Evolutionary conservation across 192 early-diverging fungal genomes (phyloP).

Genomic region (Podila epigama): DNA sequence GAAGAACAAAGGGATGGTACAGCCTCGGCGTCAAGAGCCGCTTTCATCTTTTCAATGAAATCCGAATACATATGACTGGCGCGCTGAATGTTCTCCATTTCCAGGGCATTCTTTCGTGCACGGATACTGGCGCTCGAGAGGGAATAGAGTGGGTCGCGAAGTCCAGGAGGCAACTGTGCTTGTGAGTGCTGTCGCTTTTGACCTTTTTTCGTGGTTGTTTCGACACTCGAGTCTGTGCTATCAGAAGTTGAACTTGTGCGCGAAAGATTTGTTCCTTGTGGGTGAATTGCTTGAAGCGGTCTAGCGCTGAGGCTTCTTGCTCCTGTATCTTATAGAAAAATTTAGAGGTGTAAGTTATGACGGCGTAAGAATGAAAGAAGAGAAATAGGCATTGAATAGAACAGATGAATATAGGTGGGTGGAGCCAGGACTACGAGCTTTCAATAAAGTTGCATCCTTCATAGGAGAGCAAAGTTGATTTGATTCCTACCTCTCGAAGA

Average conservation of each 20-base stretch:
- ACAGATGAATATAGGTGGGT: too few species aligned
- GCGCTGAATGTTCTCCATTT: conserved; percentile 42
- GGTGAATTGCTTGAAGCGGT: not conserved
- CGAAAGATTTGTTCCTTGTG: not conserved
- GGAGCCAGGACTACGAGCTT: too few species aligned
- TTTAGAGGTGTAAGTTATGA: too few species aligned
- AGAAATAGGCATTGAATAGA: too few species aligned
- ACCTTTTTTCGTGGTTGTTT: conserved; percentile 16
- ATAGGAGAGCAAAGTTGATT: not conserved
- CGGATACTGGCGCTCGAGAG: conserved; percentile 47
- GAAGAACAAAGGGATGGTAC: too few species aligned
- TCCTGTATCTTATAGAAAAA: not conserved
- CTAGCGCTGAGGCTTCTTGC: not conserved
- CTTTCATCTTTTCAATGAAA: conserved; percentile 38
- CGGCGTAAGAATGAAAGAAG: not conserved
- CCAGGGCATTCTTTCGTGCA: conserved; percentile 41
- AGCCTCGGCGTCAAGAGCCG: not conserved
- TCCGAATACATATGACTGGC: conserved; percentile 35
- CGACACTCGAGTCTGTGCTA: not conserved
- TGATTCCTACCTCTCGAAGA: not conserved
- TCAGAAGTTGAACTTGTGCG: not conserved
- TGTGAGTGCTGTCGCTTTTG: not conserved
- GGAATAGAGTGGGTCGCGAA: conserved; percentile 36
- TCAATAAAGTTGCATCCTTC: not conserved
- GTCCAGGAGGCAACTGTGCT: not conserved